Evolutionary conservation across 1,284 basidiomycete species (phyloP).

Genomic region (Neonothopanus nambi): DNA sequence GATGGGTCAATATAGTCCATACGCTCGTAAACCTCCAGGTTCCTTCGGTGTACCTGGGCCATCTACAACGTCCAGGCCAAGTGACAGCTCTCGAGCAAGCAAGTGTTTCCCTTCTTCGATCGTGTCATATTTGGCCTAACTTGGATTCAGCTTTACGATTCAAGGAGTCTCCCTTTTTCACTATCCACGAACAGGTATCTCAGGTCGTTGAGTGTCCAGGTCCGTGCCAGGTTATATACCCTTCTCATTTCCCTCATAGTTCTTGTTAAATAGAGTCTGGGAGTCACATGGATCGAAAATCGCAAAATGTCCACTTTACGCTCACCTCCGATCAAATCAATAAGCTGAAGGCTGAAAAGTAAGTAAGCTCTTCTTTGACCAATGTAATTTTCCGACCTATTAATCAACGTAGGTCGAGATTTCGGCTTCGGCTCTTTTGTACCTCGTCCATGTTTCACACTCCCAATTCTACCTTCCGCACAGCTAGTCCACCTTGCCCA

Average conservation of each 20-base stretch:
- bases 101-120: constrained; percentile 12
- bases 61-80: background rate
- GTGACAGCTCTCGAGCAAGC: constrained; percentile 1
- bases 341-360: constrained; percentile 62
- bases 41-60: constrained; percentile 23
- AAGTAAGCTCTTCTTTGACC: constrained; percentile 16
- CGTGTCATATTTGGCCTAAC: constrained; percentile 10
- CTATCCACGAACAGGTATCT: constrained; percentile 65
- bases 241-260: constrained; percentile 11
- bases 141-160: constrained; percentile 62
- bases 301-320: constrained; percentile 59
- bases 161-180: constrained; percentile 78
- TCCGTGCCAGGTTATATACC: constrained; percentile 29
- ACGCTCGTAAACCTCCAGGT: constrained; percentile 47
- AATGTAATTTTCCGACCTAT: constrained; percentile 14
- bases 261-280: constrained; percentile 62
- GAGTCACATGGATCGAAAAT: constrained; percentile 72
- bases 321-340: constrained; percentile 62
- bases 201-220: constrained; percentile 72
- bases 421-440: constrained; percentile 88
- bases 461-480: constrained; percentile 50
- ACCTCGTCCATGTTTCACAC: constrained; percentile 87
- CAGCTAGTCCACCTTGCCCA: constrained; percentile 55
- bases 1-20: constrained; percentile 51
- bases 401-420: constrained; percentile 50